These are phyloP conservation scores for Schizochytrium sp. DNA, from an alignment of 108 stramenopile species.

Conservation along the genomic window DNA sequence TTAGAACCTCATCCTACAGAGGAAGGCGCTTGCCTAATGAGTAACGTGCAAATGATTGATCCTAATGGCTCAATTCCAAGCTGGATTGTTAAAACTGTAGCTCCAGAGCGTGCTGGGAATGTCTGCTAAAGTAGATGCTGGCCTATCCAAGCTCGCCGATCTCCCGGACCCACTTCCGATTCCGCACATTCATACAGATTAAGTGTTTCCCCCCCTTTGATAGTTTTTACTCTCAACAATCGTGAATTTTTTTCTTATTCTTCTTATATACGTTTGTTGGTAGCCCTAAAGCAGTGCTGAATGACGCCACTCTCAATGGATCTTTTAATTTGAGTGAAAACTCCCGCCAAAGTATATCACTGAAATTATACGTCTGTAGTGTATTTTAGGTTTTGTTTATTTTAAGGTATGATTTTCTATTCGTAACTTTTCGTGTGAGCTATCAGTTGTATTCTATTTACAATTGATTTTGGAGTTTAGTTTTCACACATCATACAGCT, in stretches of 20 bases:
- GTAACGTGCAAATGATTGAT: conserved; percentile 54
- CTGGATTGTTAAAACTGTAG: conserved; percentile 9
- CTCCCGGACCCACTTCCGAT: not conserved
- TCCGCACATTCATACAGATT: not conserved
- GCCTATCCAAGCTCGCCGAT: not conserved
- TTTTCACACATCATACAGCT: no score
- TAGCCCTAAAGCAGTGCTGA: not conserved
- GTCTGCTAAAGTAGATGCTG: not conserved
- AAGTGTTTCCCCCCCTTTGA: not conserved
- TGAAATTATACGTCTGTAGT: no score
- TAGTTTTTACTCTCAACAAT: not conserved
- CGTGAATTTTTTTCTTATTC: not conserved
- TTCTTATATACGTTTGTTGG: not conserved
- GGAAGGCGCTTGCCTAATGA: not conserved
- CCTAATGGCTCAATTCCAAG: conserved; percentile 50
- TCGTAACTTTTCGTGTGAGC: no score
- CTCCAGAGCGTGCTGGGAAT: conserved; percentile 49
- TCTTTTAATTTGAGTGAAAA: no score
- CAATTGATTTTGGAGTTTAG: no score
- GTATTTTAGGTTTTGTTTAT: no score
- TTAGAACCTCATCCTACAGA: conserved; percentile 29
- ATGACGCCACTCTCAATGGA: no score
- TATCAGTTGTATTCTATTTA: no score
- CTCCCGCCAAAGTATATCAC: no score
- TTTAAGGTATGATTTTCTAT: no score